phyloP scores from a whole-genome alignment of 164 flowering plant genomes.

The Tetracentron sinense region DNA sequence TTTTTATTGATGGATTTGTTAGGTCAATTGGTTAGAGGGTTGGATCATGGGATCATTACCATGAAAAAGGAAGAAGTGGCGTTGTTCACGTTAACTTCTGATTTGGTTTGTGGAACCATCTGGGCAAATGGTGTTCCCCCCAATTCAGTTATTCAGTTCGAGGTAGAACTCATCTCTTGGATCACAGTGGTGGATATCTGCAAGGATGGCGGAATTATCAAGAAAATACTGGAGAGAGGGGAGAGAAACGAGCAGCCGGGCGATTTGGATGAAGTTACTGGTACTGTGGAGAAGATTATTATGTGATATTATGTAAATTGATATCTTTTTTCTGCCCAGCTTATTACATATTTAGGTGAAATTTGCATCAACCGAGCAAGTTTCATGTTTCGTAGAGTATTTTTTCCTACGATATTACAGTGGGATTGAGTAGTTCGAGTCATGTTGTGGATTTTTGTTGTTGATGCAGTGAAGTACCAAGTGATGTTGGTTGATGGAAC shows the following conservation, averaged over 20 bases:
- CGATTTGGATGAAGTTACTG: constrained; percentile 72
- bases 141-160: constrained; percentile 37
- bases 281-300: constrained; percentile 24
- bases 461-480: constrained; percentile 52
- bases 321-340: not conserved
- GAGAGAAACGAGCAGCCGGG: constrained; percentile 41
- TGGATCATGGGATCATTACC: constrained; percentile 53
- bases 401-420: not conserved
- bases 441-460: constrained; percentile 5
- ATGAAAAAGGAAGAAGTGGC: constrained; percentile 68
- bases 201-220: constrained; percentile 71
- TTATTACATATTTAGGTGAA: not conserved
- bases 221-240: constrained; percentile 53
- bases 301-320: not conserved
- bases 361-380: not conserved
- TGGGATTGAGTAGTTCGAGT: not conserved
- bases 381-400: not conserved
- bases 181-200: constrained; percentile 53
- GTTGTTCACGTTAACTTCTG: constrained; percentile 59
- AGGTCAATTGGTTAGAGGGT: constrained; percentile 43
- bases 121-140: constrained; percentile 38
- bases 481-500: constrained; percentile 48
- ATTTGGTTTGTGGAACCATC: constrained; percentile 32
- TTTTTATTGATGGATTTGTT: constrained; percentile 14
- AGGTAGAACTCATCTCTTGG: constrained; percentile 72